A percentile compares a stretch with the other conserved stretches of the same genome.
These are phyloP conservation scores for Withania somnifera DNA, from an alignment of 305 asterid genomes.

Conservation along the genomic window DNA sequence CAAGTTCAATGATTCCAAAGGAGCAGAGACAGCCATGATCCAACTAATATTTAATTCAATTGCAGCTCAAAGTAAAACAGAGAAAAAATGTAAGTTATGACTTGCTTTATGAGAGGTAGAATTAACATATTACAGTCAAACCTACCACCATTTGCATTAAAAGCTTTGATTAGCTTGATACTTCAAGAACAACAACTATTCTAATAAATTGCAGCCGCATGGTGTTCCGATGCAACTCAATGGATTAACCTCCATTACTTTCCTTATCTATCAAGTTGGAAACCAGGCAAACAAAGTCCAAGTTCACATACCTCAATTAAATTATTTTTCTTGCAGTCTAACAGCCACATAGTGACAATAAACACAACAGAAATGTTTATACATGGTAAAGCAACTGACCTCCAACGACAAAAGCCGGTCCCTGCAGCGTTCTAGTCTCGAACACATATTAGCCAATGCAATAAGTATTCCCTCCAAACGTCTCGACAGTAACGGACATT, in stretches of 20 bases:
- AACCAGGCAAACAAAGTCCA: not conserved
- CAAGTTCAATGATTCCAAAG: not conserved
- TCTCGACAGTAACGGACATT: slow-evolving; percentile 42
- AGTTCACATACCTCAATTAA: not conserved
- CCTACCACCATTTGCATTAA: not conserved
- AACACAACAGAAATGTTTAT: not conserved
- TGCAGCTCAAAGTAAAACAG: not conserved
- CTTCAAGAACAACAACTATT: not conserved
- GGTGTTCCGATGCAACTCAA: not conserved
- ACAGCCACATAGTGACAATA: not conserved
- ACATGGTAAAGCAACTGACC: slow-evolving; percentile 31
- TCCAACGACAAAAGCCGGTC: slow-evolving; percentile 46
- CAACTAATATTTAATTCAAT: not conserved
- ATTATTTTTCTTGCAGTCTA: not conserved
- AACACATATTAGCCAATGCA: slow-evolving; percentile 75
- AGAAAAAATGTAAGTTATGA: not conserved
- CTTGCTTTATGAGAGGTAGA: not conserved
- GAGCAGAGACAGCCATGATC: not conserved
- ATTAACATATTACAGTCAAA: not conserved
- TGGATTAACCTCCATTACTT: not conserved
- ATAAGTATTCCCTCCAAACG: slow-evolving; percentile 67
- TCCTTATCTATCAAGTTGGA: not conserved
- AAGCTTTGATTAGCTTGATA: not conserved
- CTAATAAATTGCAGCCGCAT: not conserved
- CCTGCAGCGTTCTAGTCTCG: slow-evolving; percentile 81